Evolutionary conservation across 1,139 yeast genomes (phyloP).

Genomic region (Geotrichum klebahnii): DNA sequence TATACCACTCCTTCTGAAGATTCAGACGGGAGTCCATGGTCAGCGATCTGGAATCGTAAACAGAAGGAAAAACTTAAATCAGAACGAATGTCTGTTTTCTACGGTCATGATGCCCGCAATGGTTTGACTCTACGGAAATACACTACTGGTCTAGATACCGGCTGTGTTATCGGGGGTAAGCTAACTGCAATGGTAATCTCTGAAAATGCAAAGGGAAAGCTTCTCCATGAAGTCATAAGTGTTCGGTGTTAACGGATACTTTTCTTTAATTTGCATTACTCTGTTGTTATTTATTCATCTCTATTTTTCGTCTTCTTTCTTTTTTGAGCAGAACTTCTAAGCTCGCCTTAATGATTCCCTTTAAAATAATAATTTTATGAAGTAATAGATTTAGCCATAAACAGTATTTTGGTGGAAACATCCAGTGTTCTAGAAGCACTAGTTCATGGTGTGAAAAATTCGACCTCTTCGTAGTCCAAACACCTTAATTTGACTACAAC

Average conservation of each 20-base stretch:
- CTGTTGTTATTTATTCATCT: neutral
- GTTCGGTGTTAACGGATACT: neutral
- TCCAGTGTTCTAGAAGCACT: no score
- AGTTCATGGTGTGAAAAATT: no score
- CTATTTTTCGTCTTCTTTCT: no score
- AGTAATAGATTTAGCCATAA: no score
- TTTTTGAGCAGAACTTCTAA: no score
- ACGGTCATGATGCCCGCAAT: conserved; percentile 85
- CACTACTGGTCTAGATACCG: conserved; percentile 77
- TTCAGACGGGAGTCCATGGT: conserved; percentile 55
- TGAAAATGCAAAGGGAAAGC: conserved; percentile 19
- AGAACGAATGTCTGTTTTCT: conserved; percentile 54
- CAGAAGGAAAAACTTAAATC: conserved; percentile 39
- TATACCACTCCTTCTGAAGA: conserved; percentile 54
- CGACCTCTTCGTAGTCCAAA: no score
- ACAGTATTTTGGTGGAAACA: no score
- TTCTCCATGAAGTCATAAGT: conserved; percentile 10
- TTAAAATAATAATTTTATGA: no score
- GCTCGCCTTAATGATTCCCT: no score
- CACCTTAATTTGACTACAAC: no score
- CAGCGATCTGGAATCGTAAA: conserved; percentile 55
- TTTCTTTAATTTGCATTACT: neutral
- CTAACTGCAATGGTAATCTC: conserved; percentile 62
- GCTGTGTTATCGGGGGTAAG: conserved; percentile 71
- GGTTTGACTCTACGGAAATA: conserved; percentile 65